These are phyloP conservation scores for Taxawa tesnikishii DNA, from an alignment of 2,329 filamentous ascomycete species.

Conservation along the genomic window DNA sequence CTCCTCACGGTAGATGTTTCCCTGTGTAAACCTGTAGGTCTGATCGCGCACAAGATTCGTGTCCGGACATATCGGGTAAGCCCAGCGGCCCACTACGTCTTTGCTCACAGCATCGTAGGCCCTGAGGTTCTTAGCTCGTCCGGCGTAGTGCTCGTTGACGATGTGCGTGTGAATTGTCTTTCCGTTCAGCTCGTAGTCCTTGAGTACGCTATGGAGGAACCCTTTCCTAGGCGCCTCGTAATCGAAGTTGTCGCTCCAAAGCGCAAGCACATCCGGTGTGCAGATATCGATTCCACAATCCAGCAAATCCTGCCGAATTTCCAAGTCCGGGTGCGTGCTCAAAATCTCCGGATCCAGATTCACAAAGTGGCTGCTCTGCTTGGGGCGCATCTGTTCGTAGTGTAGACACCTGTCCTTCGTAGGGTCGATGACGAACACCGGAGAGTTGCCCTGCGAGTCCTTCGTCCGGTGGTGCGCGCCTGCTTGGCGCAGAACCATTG, in stretches of 20 bases:
- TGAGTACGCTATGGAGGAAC: conserved; percentile 83
- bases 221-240: conserved; percentile 82
- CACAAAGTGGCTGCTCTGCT: conserved; percentile 52
- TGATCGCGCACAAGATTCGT: conserved; percentile 72
- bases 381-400: conserved; percentile 78
- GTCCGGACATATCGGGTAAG: conserved; percentile 80
- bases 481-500: conserved; percentile 73
- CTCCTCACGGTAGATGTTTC: conserved; percentile 66
- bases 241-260: conserved; percentile 97
- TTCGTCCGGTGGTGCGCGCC: conserved; percentile 67
- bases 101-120: conserved; percentile 82
- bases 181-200: conserved; percentile 93
- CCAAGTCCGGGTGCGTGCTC: conserved; percentile 60
- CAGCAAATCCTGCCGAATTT: conserved; percentile 75
- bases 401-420: conserved; percentile 72
- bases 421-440: conserved; percentile 78
- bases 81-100: conserved; percentile 78
- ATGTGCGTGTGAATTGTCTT: conserved; percentile 94
- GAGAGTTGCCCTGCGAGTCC: conserved; percentile 52
- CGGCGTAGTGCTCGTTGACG: conserved; percentile 70
- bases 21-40: conserved; percentile 57
- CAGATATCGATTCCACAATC: conserved; percentile 96
- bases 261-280: conserved; percentile 82
- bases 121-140: conserved; percentile 72
- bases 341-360: conserved; percentile 71